Conservation (phyloP, 202 grass and related monocot species). For the Digitaria exilis region DNA sequence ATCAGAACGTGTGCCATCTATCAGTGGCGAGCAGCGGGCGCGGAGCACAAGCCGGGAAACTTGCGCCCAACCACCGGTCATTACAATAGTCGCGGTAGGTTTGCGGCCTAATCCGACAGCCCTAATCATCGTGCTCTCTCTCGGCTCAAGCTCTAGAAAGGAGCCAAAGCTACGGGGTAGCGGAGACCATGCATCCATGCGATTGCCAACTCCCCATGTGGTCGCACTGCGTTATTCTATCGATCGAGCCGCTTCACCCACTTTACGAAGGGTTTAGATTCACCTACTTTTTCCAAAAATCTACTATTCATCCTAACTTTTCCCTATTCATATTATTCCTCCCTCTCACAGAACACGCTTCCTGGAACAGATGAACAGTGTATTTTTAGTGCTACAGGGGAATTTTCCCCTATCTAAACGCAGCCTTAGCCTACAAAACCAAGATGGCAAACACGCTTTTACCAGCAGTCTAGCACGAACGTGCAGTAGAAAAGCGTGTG, state of each 20-base stretch:
- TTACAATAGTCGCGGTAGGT: conserved; percentile 50
- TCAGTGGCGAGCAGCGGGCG: conserved; percentile 18
- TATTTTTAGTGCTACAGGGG: no score
- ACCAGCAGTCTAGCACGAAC: not conserved
- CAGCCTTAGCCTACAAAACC: conserved; percentile 13
- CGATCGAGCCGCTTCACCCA: not conserved
- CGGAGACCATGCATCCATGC: not conserved
- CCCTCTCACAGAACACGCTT: no score
- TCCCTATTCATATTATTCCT: no score
- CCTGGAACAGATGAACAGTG: no score
- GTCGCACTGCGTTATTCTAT: conserved; percentile 10
- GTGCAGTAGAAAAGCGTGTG: not conserved
- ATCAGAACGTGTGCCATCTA: not conserved
- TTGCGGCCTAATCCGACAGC: conserved; percentile 31
- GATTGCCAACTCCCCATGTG: conserved; percentile 25
- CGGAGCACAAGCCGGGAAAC: conserved; percentile 49
- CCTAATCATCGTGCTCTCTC: conserved; percentile 45
- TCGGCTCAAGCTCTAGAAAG: not conserved
- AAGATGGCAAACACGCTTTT: not conserved
- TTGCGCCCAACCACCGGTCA: conserved; percentile 10
- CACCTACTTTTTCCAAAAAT: no score
- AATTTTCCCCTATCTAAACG: no score
- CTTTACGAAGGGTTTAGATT: no score
- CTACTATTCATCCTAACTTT: no score
- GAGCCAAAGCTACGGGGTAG: not conserved